Conservation (phyloP, 2,329 filamentous ascomycete species). For the Verticillium longisporum region DNA sequence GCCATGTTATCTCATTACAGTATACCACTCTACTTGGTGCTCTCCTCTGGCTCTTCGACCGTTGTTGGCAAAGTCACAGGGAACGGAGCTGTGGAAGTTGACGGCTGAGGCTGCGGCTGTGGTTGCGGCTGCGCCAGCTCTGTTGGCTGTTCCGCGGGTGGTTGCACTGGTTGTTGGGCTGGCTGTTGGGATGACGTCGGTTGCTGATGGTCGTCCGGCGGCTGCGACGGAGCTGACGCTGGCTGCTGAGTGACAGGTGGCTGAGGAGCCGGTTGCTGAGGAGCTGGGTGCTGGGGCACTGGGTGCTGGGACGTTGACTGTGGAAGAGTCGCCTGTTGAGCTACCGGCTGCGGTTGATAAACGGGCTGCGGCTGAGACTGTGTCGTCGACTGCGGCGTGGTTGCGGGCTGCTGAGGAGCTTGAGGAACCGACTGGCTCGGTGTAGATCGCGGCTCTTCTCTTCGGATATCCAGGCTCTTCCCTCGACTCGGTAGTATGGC, state of each 20-base stretch:
- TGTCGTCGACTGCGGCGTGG: not conserved
- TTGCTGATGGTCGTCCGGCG: not conserved
- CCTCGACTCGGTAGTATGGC: constrained; percentile 22
- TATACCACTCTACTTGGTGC: not conserved
- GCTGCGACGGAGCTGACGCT: not conserved
- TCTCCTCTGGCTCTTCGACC: constrained; percentile 1
- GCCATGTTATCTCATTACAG: not conserved
- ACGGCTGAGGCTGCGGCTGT: not conserved
- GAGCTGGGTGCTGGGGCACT: not conserved
- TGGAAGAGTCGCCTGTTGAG: not conserved
- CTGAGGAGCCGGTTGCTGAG: no score
- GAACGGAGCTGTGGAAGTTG: not conserved
- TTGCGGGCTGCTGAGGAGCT: not conserved
- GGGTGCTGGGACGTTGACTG: not conserved
- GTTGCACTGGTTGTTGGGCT: no score
- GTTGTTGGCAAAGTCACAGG: not conserved
- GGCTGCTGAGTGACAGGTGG: not conserved
- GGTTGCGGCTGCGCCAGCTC: not conserved
- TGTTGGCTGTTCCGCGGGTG: not conserved
- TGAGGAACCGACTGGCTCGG: not conserved
- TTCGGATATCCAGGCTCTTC: constrained; percentile 32
- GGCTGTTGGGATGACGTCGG: no score
- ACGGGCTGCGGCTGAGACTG: not conserved
- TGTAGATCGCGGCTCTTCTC: constrained; percentile 23
- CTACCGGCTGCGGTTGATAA: no score